Conservation (phyloP, 305 asterid species). For the Fraxinus latifolia region DNA sequence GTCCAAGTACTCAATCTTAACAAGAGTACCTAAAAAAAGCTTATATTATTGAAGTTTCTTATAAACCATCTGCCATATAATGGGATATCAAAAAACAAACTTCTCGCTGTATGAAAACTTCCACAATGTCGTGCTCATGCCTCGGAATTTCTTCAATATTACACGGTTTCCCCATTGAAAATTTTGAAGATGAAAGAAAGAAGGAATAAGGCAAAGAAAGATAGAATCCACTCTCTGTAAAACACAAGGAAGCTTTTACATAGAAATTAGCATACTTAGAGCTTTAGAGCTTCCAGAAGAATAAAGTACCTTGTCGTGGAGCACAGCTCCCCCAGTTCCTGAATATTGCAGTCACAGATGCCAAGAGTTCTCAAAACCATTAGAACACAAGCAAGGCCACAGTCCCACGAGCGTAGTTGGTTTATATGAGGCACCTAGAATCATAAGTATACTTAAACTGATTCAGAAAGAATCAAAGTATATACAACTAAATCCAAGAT, state of each 20-base stretch:
- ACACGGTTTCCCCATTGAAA: not conserved
- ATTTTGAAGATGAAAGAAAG: not conserved
- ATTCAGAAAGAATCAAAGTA: not conserved
- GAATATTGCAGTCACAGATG: conserved; percentile 42
- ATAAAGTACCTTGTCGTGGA: conserved; percentile 64
- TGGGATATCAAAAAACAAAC: not conserved
- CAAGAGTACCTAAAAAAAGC: not conserved
- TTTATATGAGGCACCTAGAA: conserved; percentile 81
- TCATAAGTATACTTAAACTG: conserved; percentile 22
- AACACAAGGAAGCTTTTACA: not conserved
- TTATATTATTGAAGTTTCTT: not conserved
- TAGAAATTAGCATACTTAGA: not conserved
- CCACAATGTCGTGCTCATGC: not conserved
- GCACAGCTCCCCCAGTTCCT: conserved; percentile 65
- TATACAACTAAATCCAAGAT: not conserved
- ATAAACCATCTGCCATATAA: not conserved
- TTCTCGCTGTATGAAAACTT: not conserved
- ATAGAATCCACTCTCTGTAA: not conserved
- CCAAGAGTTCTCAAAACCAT: conserved; percentile 80
- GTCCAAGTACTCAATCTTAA: not conserved
- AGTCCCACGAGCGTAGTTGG: conserved; percentile 83
- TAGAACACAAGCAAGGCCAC: conserved; percentile 93
- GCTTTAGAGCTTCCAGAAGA: not conserved
- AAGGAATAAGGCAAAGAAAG: not conserved
- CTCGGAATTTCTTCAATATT: not conserved